These are phyloP conservation scores for Neopestalotiopsis clavispora DNA, from an alignment of 2,329 filamentous ascomycete genomes.

Conservation along the genomic window DNA sequence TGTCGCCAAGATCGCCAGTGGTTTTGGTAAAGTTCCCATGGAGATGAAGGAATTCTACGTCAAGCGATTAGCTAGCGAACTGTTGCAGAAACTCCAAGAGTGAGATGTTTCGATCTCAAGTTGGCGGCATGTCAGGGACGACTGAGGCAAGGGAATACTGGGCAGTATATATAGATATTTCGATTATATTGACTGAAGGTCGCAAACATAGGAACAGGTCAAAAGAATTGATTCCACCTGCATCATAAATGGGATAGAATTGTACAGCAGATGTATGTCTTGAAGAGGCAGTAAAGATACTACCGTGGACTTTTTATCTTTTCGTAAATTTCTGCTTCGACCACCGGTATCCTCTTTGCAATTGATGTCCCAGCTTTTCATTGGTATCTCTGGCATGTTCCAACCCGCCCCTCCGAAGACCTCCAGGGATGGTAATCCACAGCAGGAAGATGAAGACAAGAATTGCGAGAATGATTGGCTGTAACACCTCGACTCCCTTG, in stretches of 20 bases:
- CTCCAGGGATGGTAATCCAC: conserved; percentile 51
- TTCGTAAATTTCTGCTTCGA: neutral
- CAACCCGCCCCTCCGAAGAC: conserved; percentile 43
- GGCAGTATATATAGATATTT: no score
- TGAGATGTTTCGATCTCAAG: conserved; percentile 22
- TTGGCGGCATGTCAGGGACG: neutral
- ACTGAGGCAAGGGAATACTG: neutral
- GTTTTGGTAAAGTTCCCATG: conserved; percentile 67
- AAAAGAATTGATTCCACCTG: conserved; percentile 19
- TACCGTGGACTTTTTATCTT: conserved; percentile 32
- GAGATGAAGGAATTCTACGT: conserved; percentile 79
- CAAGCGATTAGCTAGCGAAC: conserved; percentile 71
- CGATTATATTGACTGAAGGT: no score
- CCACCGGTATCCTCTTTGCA: conserved; percentile 14
- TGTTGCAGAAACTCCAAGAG: conserved; percentile 42
- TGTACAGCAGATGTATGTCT: no score
- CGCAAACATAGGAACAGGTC: no score
- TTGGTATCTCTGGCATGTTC: conserved; percentile 44
- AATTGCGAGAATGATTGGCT: conserved; percentile 58
- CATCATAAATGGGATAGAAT: no score
- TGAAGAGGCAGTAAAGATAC: no score
- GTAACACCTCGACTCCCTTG: conserved; percentile 60
- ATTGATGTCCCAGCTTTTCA: conserved; percentile 38
- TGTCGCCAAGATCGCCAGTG: conserved; percentile 67
- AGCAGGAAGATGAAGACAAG: conserved; percentile 48